A percentile compares a stretch with the other conserved stretches of the same genome.
phyloP scores from a whole-genome alignment of 805 yeast genomes.

The Tetrapisispora fleetii region DNA sequence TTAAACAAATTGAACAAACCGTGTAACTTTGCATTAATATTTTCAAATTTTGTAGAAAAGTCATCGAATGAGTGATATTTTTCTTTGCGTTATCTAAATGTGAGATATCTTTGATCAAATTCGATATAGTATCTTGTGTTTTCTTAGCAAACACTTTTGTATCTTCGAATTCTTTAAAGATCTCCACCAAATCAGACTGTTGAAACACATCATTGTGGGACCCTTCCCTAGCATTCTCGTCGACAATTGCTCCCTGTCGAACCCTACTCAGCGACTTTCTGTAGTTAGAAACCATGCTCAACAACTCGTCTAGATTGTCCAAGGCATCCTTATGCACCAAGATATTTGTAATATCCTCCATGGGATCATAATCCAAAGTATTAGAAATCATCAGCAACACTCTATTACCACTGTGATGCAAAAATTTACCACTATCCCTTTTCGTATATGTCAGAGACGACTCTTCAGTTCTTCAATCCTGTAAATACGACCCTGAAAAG shows the following conservation, averaged over 20 bases:
- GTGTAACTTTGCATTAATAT: constrained; percentile 52
- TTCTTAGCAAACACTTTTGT: constrained; percentile 74
- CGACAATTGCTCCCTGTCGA: constrained; percentile 2
- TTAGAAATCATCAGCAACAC: constrained; percentile 20
- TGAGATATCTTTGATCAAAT: constrained; percentile 70
- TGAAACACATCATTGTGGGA: not conserved
- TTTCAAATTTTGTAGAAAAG: constrained; percentile 74
- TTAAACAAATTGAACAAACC: constrained; percentile 14
- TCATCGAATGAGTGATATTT: constrained; percentile 77
- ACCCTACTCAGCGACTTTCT: constrained; percentile 37
- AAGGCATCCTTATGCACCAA: constrained; percentile 44
- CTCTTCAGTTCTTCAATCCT: too few relatives aligned
- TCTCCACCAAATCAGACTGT: constrained; percentile 15
- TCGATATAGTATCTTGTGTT: constrained; percentile 54
- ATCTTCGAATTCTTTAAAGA: constrained; percentile 43
- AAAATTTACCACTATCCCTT: too few relatives aligned
- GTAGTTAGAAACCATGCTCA: constrained; percentile 41
- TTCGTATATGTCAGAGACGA: too few relatives aligned
- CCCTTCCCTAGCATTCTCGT: not conserved
- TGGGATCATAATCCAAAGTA: constrained; percentile 41
- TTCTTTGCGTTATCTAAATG: constrained; percentile 71
- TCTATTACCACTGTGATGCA: too few relatives aligned
- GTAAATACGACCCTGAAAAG: too few relatives aligned
- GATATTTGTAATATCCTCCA: constrained; percentile 40
- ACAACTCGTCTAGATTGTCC: constrained; percentile 40